Base-by-base conservation (phyloP, 768 basidiomycete species). In the Lentinula guzmanii region DNA sequence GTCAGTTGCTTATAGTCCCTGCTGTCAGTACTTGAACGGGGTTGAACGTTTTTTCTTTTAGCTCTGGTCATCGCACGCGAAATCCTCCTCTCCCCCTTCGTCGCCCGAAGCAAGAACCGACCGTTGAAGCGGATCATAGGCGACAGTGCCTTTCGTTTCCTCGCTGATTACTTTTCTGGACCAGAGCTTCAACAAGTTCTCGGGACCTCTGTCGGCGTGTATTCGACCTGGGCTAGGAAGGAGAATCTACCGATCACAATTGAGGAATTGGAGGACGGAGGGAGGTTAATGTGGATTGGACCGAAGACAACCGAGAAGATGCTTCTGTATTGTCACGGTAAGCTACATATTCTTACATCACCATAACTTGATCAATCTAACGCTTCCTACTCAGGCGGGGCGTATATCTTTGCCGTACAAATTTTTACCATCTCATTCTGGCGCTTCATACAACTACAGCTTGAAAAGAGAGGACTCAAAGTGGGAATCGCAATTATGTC, bases 321-420 rank as follows among this genome's bases (percentile, higher is more conserved):
- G 4, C 64, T 76, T 3, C 43, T 75, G 3, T 76, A 71, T 51
- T 48, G 71, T 34, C 75, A 74, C 63, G 76, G 76, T 71, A 37
- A 9, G 66, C 15, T 53, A 28, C 4, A n/a, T 16, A 4, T 4
- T n/a, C 15, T n/a, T 15, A 4, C 9, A 5, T 58, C 0, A 9
- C 37, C 21, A 21, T 24, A 1, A 9, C 37, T 4, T 31, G 15
- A 55, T 34, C 7, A 18, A 18, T n/a, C 4, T 11, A 11, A 11
- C 37, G 5, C 37, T 39, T n/a, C 21, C 7, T 24, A 16, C 35
- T 8, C 35, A 64, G 61, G 64, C 28, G 61, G 61, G 28, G 64
- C 31, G 24, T 64, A 59, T 61, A 35, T 50, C 10, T 51, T 64
- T 18, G 39, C 64, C 9, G 18, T 62, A 8, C 48, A 18, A 24